Conservation (phyloP, 495 filamentous ascomycete species). For the Aspergillus biplanus region DNA sequence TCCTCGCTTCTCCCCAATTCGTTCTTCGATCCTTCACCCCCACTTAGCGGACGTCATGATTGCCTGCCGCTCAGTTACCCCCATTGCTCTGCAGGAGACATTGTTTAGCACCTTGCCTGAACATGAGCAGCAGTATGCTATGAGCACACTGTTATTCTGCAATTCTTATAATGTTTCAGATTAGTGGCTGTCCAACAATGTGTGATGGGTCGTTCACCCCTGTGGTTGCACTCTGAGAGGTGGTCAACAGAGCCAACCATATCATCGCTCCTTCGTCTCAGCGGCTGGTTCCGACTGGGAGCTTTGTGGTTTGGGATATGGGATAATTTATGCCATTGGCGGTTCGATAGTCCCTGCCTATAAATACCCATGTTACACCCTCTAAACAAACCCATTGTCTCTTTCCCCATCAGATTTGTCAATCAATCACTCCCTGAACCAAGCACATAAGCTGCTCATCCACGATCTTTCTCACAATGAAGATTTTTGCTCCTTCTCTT, state of each 20-base stretch:
- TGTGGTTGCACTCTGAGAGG: neutral
- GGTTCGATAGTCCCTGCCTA: neutral
- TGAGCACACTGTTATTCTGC: no score
- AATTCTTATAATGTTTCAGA: neutral
- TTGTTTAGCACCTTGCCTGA: neutral
- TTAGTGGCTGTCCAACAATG: neutral
- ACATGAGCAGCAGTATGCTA: neutral
- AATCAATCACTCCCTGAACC: neutral
- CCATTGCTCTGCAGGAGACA: neutral
- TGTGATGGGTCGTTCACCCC: neutral
- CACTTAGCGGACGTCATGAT: constrained; percentile 11
- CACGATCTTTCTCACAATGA: constrained; percentile 29
- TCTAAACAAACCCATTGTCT: neutral
- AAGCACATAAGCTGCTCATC: neutral
- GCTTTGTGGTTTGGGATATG: neutral
- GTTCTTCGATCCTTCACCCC: neutral
- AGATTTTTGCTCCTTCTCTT: constrained; percentile 33
- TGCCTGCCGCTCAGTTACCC: neutral
- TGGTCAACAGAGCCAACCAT: neutral
- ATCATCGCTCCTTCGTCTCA: neutral
- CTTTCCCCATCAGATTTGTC: neutral
- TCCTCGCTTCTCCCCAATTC: constrained; percentile 5
- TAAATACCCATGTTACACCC: neutral
- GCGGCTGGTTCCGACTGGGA: constrained; percentile 2
- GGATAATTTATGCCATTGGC: neutral